These are phyloP conservation scores for Aphanomyces astaci DNA, from an alignment of 352 stramenopile genomes.

Conservation along the genomic window DNA sequence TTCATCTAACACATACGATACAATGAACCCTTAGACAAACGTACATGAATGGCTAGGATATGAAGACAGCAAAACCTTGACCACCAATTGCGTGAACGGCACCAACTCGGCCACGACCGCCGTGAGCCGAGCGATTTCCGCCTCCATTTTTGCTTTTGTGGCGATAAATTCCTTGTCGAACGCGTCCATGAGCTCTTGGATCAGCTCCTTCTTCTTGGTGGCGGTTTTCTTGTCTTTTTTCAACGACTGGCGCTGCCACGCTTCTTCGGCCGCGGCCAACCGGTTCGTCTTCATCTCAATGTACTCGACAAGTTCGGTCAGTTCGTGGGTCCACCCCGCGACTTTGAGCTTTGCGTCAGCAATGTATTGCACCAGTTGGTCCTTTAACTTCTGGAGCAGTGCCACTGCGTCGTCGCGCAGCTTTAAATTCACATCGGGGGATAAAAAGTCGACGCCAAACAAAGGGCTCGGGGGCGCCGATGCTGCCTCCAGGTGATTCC, in stretches of 20 bases:
- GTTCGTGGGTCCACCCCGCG: conserved; percentile 47
- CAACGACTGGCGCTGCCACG: conserved; percentile 75
- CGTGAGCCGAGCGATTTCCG: conserved; percentile 51
- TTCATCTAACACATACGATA: not conserved
- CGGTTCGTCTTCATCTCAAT: conserved; percentile 66
- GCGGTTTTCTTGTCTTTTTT: conserved; percentile 79
- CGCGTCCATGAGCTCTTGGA: conserved; percentile 41
- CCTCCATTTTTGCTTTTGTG: conserved; percentile 53
- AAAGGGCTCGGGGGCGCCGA: conserved; percentile 33
- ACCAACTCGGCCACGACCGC: conserved; percentile 65
- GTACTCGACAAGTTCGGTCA: conserved; percentile 63
- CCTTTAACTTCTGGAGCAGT: conserved; percentile 38
- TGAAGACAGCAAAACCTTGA: no score
- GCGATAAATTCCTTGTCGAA: conserved; percentile 41
- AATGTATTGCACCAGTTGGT: conserved; percentile 50
- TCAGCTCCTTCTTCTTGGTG: conserved; percentile 43
- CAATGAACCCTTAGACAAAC: no score
- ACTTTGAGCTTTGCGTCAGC: conserved; percentile 57
- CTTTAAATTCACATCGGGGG: conserved; percentile 51
- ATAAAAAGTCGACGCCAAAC: conserved; percentile 59
- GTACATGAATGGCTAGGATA: no score
- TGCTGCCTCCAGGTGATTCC: conserved; percentile 26
- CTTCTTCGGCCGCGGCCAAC: conserved; percentile 65
- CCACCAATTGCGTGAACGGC: conserved; percentile 65
- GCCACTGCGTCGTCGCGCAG: conserved; percentile 49